Evolutionary conservation across 768 basidiomycete genomes (phyloP), one percentile per base, ranked within the genome.

Genomic region (Termitomyces sp.): DNA sequence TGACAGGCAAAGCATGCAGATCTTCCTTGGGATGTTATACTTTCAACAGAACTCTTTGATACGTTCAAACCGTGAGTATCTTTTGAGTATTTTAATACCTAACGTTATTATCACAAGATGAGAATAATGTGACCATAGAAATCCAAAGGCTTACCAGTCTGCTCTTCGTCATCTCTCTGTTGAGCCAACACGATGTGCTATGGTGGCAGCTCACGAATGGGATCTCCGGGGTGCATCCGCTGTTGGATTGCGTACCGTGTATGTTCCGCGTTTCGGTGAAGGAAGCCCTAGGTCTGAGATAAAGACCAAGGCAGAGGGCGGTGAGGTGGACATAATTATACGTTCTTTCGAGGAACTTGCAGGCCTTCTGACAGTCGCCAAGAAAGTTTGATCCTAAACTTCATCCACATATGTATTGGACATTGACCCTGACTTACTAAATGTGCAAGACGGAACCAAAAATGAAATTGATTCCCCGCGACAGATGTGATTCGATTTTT

Each of bases 121-220:
- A 14, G 30, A 35, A 23, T 55, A 35, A 55, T 33, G 16, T 26
- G 23, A 26, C 30, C 46, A 40, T 60, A 85, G 84, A 2, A 80
- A 81, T 66, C 79, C 79, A 9, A 72, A 78, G 44, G 74, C 79
- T 0, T 89, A 88, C 63, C 69, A 76, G 1, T 74, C 77, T 3
- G 80, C 81, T 1, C 68, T 78, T 0, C 72, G 75, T 8, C 80
- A 86, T 61, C 78, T 89, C 8, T 70, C 75, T 1, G 61, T 85
- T 4, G 69, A 75, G 1, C 81, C 86, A 0, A 63, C 77, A 10
- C 77, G 78, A 43, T 75, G 80, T 41, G 86, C 82, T 2, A 82
- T 89, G 81, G 87, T 89, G 9, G 86, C 87, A 0, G 77, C 86
- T 8, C 88, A 89, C 70, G 73, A 75, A 3, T 75, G 71, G 58